These are phyloP conservation scores for Mycena belliarum DNA, from an alignment of 768 basidiomycete genomes.

Conservation along the genomic window DNA sequence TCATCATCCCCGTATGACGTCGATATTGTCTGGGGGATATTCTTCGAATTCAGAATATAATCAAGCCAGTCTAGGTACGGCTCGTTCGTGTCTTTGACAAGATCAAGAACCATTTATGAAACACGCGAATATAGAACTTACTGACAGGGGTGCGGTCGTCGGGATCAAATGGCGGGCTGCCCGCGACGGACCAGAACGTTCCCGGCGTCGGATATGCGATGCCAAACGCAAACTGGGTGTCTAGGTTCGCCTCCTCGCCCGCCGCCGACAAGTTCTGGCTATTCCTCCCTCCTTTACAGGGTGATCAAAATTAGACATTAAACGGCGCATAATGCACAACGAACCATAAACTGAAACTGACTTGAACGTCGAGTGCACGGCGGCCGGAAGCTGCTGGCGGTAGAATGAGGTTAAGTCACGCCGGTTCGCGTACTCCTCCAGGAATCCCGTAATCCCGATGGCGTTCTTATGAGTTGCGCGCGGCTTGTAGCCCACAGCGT, in stretches of 20 bases:
- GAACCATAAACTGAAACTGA: constrained; percentile 61
- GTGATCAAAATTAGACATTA: too few species aligned
- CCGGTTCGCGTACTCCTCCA: constrained; percentile 54
- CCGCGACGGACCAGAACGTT: constrained; percentile 64
- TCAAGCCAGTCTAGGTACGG: constrained; percentile 62
- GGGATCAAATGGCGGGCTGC: constrained; percentile 58
- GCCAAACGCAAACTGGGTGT: constrained; percentile 69
- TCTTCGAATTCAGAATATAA: constrained; percentile 47
- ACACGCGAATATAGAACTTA: neutral
- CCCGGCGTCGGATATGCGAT: constrained; percentile 59
- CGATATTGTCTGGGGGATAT: constrained; percentile 61
- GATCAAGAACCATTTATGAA: neutral
- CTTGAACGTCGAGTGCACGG: constrained; percentile 51
- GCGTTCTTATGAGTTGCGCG: constrained; percentile 44
- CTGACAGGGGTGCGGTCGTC: constrained; percentile 38
- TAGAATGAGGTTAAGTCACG: constrained; percentile 56
- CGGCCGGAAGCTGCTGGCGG: constrained; percentile 46
- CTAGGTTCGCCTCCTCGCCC: constrained; percentile 67
- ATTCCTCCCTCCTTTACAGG: constrained; percentile 69
- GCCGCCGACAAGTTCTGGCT: constrained; percentile 54
- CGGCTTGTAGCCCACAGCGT: constrained; percentile 47
- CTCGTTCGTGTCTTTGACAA: constrained; percentile 42
- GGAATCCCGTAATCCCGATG: constrained; percentile 57
- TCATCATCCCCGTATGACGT: constrained; percentile 77
- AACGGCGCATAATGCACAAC: too few species aligned